A percentile compares a stretch with the other conserved stretches of the same genome.
Conservation (phyloP, 345 rosid species). For the Rhodamnia argentea region DNA sequence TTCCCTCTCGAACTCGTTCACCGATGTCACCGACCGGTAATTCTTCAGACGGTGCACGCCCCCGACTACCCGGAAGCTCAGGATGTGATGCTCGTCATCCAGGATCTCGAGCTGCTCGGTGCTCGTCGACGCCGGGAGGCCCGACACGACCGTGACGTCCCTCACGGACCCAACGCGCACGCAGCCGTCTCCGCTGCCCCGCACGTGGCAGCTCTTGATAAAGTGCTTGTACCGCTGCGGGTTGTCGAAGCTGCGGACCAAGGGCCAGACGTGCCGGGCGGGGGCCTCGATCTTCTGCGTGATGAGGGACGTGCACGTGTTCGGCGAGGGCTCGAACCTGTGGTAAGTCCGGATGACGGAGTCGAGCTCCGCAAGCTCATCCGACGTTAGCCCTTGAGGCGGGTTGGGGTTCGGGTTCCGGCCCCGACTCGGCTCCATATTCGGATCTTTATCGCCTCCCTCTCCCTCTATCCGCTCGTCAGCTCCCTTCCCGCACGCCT, state of each 20-base stretch:
- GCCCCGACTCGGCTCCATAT: background rate
- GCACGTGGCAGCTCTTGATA: constrained; percentile 55
- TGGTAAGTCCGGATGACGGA: constrained; percentile 48
- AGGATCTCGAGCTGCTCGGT: constrained; percentile 76
- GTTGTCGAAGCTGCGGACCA: constrained; percentile 49
- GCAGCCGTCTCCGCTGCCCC: constrained; percentile 25
- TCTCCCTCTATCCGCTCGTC: background rate
- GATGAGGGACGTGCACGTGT: constrained; percentile 63
- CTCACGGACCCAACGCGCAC: constrained; percentile 71
- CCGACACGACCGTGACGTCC: constrained; percentile 71
- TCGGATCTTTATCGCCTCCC: background rate
- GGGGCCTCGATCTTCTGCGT: constrained; percentile 74
- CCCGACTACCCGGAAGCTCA: constrained; percentile 77
- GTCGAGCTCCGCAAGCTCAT: constrained; percentile 39
- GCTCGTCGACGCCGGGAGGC: constrained; percentile 84
- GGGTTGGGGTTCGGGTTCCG: background rate
- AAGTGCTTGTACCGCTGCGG: constrained; percentile 84
- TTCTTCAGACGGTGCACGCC: constrained; percentile 77
- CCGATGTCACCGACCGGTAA: constrained; percentile 69
- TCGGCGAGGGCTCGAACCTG: constrained; percentile 31
- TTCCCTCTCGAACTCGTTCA: constrained; percentile 42
- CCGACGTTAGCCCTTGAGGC: constrained; percentile 38
- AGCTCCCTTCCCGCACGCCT: background rate
- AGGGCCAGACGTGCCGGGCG: constrained; percentile 48
- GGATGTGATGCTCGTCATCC: constrained; percentile 50